These are phyloP conservation scores for Globisporangium apiculatum DNA, from an alignment of 352 stramenopile genomes.

Conservation along the genomic window DNA sequence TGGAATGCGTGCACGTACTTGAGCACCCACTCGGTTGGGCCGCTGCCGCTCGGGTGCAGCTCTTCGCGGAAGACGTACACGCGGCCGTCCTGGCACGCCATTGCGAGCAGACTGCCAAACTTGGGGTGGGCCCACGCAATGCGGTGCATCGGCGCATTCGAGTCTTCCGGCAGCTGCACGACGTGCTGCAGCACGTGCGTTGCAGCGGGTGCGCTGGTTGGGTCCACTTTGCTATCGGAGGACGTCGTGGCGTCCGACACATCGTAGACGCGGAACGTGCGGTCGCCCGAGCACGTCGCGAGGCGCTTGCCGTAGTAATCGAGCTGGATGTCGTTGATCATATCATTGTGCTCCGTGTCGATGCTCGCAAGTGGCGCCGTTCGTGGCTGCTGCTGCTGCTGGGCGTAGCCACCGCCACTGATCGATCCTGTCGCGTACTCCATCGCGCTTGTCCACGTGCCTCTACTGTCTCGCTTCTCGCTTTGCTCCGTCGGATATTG, in stretches of 20 bases:
- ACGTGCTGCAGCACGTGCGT: slow-evolving; percentile 51
- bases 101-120: slow-evolving; percentile 72
- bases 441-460: slow-evolving; percentile 1
- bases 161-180: slow-evolving; percentile 58
- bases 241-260: slow-evolving; percentile 45
- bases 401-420: neutral
- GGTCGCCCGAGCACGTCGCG: slow-evolving; percentile 73
- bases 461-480: neutral
- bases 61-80: slow-evolving; percentile 85
- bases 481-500: neutral
- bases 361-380: slow-evolving; percentile 52
- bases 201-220: neutral
- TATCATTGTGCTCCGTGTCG: slow-evolving; percentile 85
- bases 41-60: slow-evolving; percentile 39
- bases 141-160: slow-evolving; percentile 62
- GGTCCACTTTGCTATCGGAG: slow-evolving; percentile 4
- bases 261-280: slow-evolving; percentile 82
- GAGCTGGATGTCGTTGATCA: slow-evolving; percentile 87
- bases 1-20: slow-evolving; percentile 79
- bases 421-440: slow-evolving; percentile 2
- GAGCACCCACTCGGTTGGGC: slow-evolving; percentile 60
- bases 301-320: slow-evolving; percentile 86
- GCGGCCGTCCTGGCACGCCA: slow-evolving; percentile 74
- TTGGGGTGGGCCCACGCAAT: slow-evolving; percentile 82
- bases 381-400: slow-evolving; percentile 16